Conservation (phyloP, 2,329 filamentous ascomycete genomes). For the Fusarium oxysporum region DNA sequence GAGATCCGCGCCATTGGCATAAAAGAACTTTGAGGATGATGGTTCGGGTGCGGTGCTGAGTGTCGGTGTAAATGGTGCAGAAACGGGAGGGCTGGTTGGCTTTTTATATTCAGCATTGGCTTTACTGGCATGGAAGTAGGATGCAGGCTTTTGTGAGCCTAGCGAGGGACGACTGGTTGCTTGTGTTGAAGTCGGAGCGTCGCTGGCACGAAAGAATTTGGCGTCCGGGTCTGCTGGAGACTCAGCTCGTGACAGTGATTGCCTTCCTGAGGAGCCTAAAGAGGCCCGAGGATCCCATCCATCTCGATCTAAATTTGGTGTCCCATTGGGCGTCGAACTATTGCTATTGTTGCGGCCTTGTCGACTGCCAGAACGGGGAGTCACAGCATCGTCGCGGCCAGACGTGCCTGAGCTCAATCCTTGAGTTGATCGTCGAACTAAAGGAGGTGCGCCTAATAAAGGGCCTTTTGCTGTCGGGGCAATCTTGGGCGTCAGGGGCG, state of each 20-base stretch:
- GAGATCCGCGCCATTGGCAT: constrained; percentile 72
- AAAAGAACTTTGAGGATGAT: constrained; percentile 75
- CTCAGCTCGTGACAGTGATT: constrained; percentile 40
- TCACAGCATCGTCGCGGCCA: constrained; percentile 59
- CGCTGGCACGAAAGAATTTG: constrained; percentile 94
- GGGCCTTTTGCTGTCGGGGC: constrained; percentile 56
- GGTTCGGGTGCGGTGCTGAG: constrained; percentile 53
- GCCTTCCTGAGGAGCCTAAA: constrained; percentile 45
- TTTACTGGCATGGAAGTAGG: constrained; percentile 69
- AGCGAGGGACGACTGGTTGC: constrained; percentile 50
- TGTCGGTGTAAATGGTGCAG: constrained; percentile 50
- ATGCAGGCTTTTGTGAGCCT: constrained; percentile 62
- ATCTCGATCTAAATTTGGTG: constrained; percentile 63
- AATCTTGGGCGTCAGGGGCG: constrained; percentile 68
- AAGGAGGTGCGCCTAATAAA: constrained; percentile 55
- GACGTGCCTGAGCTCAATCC: constrained; percentile 11
- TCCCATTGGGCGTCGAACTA: constrained; percentile 73
- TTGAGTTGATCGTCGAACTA: constrained; percentile 52
- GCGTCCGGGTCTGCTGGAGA: constrained; percentile 47
- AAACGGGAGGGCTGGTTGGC: constrained; percentile 46
- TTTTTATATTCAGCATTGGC: constrained; percentile 55
- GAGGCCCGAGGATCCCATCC: constrained; percentile 57
- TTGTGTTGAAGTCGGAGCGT: constrained; percentile 67
- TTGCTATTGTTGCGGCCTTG: constrained; percentile 78
- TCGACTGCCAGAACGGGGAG: constrained; percentile 80